Base-by-base conservation (phyloP, 2,329 filamentous ascomycete species). In the Stylonectria norvegica region DNA sequence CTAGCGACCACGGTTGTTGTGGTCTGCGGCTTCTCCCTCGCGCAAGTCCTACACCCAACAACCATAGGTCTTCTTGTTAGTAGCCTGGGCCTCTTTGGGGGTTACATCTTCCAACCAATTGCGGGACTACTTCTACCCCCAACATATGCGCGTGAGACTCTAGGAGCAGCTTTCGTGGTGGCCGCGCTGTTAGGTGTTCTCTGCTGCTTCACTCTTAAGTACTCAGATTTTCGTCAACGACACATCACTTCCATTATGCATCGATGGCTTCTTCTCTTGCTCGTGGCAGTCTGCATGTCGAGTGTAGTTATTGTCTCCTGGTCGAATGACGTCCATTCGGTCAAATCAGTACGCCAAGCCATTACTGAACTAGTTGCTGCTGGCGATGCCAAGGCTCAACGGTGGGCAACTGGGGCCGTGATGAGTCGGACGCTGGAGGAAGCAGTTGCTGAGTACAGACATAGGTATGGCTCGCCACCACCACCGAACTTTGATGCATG, bases 401-500 rank as follows among this genome's bases (percentile, higher is more conserved):
- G 22, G 11, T 60, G 57, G 57, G 28, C 39, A 3, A 19, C 41
- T 4, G 48, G 49, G 32, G 57, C 57, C 9, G 30, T 40, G 18
- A 18, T 20, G 2, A 59, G 57, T 28, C 40, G 27, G n/a, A 52
- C 42, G 1, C 32, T 60, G 4, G 36, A 43, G 7, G 45, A 43
- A 7, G 71, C 71, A 1, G 66, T 67, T 2, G 45, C 51, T 3
- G 69, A 72, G 48, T 75, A 74, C 47, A 61, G 57, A 8, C 61
- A 64, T 20, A 64, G 70, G 5, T 63, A 74, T 43, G 45, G 85
- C 53, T 75, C 79, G 8, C 75, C 86, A 11, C 87, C 87, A 12
- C 87, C 87, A 10, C 84, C 81, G 3, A 76, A 85, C 47, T 93
- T 91, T 52, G 86, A 90, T 56, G 80, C 80, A 49, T 93, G 87